These are phyloP conservation scores for Teunomyces cretensis DNA, from an alignment of 805 yeast genomes.

Conservation along the genomic window DNA sequence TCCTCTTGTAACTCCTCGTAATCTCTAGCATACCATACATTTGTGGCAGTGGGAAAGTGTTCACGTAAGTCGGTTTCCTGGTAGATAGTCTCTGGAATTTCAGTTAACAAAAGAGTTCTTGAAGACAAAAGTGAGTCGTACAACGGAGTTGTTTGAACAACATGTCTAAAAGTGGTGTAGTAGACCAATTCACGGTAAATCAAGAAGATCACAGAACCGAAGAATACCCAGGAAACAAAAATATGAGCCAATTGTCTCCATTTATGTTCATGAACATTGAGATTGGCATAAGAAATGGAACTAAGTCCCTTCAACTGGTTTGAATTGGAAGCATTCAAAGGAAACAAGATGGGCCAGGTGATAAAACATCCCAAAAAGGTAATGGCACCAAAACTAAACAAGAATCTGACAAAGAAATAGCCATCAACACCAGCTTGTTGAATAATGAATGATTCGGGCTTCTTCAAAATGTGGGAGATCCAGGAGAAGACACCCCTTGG, in stretches of 20 bases:
- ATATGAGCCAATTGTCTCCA: conserved; percentile 73
- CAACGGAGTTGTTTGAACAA: conserved; percentile 68
- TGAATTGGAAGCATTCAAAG: conserved; percentile 75
- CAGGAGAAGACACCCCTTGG: conserved; percentile 53
- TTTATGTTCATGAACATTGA: conserved; percentile 42
- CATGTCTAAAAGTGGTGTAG: conserved; percentile 71
- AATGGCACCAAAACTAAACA: conserved; percentile 53
- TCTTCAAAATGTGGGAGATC: conserved; percentile 49
- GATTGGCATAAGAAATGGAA: conserved; percentile 61
- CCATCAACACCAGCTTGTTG: conserved; percentile 78
- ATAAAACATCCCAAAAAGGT: conserved; percentile 55
- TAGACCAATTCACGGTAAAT: conserved; percentile 74
- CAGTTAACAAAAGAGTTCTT: conserved; percentile 71
- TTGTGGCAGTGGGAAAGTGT: conserved; percentile 63
- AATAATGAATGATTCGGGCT: conserved; percentile 61
- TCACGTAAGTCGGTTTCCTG: conserved; percentile 50
- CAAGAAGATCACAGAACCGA: conserved; percentile 62
- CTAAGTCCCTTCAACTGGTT: conserved; percentile 57
- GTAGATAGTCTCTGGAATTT: conserved; percentile 51
- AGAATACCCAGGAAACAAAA: conserved; percentile 71
- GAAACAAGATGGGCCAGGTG: conserved; percentile 67
- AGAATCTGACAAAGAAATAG: conserved; percentile 66
- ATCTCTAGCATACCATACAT: conserved; percentile 65
- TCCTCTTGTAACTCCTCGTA: conserved; percentile 54
- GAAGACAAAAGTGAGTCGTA: conserved; percentile 69